Base-by-base conservation (phyloP, 2,329 filamentous ascomycete species). In the Macrophomina phaseolina region DNA sequence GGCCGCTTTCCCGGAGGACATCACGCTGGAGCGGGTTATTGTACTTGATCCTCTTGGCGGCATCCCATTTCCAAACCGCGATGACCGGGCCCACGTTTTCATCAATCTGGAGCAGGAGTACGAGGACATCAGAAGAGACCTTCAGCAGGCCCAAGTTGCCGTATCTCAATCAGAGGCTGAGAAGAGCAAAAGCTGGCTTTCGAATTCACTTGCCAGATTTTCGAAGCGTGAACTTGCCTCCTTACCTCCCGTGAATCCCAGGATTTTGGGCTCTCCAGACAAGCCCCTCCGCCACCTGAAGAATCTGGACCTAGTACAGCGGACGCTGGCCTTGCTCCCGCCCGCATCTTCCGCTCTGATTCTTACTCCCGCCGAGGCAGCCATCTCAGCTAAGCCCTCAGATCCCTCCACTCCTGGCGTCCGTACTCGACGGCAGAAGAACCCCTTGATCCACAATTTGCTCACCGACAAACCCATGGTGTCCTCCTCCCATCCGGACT, bases 21-120 rank as follows among this genome's bases (percentile, higher is more conserved):
- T 38, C 18, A 66, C 23, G 12, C 81, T 99, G 5, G 94, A 98
- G 75, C 87, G 94, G 42, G 84, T 99, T 49, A 97, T 99, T 69
- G 82, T 99, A 34, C 84, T 99, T 6, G 95, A 99, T 76, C 89
- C 92, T 0, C 80, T 93, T 0, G 95, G 95, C 3, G 94, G 93
- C 0, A 93, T 94, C 53, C 95, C 95, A 0, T 92, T 67, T 76
- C 85, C 72, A 80, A 84, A 76, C 77, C 86, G 70, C 81, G 85
- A 52, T 80, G 90, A 78, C 71, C 87, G 85, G 61, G 86, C 91
- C 1, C 91, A 95, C 75, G 87, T 95, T 7, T 98, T 97, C 75
- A 87, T 99, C 75, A 99, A 99, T 72, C 85, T 99, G 66, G 91
- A 96, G 74, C 93, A 98, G 74, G 94, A 99, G 75, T 97, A 91